Conservation (phyloP, 2,329 filamentous ascomycete genomes). For the Alternaria triticimaculans region DNA sequence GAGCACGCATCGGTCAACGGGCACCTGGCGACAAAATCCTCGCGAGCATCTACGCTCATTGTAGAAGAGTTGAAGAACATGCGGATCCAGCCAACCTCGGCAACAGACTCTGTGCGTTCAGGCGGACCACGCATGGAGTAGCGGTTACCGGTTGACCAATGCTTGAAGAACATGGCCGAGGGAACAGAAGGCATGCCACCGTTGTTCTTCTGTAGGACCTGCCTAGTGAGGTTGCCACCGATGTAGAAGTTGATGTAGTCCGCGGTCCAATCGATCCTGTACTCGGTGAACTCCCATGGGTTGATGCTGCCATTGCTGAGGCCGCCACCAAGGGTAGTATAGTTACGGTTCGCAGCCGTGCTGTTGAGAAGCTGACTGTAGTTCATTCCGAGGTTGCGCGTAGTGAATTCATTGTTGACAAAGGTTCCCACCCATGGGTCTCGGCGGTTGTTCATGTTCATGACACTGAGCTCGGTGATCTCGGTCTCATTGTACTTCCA, state of each 20-base stretch:
- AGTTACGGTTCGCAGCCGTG: constrained; percentile 41
- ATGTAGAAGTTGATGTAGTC: constrained; percentile 54
- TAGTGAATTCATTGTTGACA: constrained; percentile 49
- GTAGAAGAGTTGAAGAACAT: constrained; percentile 59
- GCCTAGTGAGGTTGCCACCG: constrained; percentile 46
- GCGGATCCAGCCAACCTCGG: constrained; percentile 56
- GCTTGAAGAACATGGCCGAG: constrained; percentile 53
- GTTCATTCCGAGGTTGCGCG: constrained; percentile 48
- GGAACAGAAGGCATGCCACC: constrained; percentile 50
- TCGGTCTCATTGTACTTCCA: constrained; percentile 56
- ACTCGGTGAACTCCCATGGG: constrained; percentile 56
- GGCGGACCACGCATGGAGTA: constrained; percentile 57
- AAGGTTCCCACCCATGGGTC: constrained; percentile 51
- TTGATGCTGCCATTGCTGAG: constrained; percentile 39
- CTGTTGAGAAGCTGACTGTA: constrained; percentile 47
- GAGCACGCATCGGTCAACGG: constrained; percentile 37
- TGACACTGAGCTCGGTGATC: constrained; percentile 52
- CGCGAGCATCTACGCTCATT: constrained; percentile 31
- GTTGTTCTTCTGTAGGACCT: constrained; percentile 42
- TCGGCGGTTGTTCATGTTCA: constrained; percentile 52
- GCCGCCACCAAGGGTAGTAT: constrained; percentile 46
- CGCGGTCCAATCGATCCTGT: constrained; percentile 57
- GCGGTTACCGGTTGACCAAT: constrained; percentile 57
- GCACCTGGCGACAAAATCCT: constrained; percentile 10
- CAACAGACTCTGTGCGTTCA: constrained; percentile 41